Evolutionary conservation across 2,329 filamentous ascomycete species (phyloP), one percentile per base, ranked within the genome.

Genomic region (Hymenoscyphus repandus): DNA sequence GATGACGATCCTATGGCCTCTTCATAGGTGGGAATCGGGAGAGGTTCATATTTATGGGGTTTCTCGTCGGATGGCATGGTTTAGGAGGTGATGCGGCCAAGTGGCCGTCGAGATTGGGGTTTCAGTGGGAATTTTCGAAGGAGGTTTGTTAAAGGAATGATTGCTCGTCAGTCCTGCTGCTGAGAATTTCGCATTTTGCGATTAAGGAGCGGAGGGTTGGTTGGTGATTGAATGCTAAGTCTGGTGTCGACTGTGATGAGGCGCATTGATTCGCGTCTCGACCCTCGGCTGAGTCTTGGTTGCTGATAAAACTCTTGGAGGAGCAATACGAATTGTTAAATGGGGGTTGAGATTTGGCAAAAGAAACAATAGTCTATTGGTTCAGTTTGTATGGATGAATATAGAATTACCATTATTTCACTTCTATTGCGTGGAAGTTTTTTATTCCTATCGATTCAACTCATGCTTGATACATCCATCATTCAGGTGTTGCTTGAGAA

Each of bases 21-120:
- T 68, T 92, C 88, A 69, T 93, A 93, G 40, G 83, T 83, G 30
- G 88, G 89, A 66, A 93, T 92, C 31, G 88, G 45, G 9, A 47
- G 45, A 5, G 45, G 18, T 63, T 80, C 77, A 68, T 83, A 82
- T 53, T 73, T 73, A 50, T 73, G 70, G 59, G 69, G 69, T 63
- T 82, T 82, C 67, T 79, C 72, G 67, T 78, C 76, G 56, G 71
- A 36, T n/a, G 41, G 67, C 61, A 65, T 66, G 45, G 44, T 61
- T 56, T 45, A 42, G 51, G 46, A 48, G 37, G 40, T 27, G 38
- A 47, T 18, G 53, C 45, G 30, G 46, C 38, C 31, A 43, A 32
- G 30, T 41, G 33, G 40, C 44, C 39, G 18, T 20, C 40, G 45
- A 50, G 12, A 12, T 15, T 51, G n/a, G 13, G 30, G 6, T 13